Evolutionary conservation across 208 protist species (phyloP), one percentile per base, ranked within the genome.

Genomic region (Leishmania turanica): DNA sequence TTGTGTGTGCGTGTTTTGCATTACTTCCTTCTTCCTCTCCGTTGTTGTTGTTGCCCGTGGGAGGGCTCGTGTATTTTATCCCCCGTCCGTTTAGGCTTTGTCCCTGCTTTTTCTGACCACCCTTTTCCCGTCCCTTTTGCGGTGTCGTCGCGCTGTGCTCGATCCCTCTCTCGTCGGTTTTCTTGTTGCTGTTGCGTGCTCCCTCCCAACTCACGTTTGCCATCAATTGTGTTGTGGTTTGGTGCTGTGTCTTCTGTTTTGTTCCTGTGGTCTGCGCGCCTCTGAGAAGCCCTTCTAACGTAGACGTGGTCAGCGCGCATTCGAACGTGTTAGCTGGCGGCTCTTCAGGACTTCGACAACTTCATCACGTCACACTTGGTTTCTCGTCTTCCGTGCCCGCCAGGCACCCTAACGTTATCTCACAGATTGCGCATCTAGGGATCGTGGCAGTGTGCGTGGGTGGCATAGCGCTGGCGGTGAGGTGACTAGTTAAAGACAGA

Each of bases 181-280:
- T 68, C 31, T 68, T 40, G 31, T 31, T 64, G 8, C 11, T 68
- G 31, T 66, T 34, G 5, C 7, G 4, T 73, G 49, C 5, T 21
- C 24, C 21, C 9, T 73, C 31, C n/a, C 13, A 54, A 17, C 69
- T 51, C n/a, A 54, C 7, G 15, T 1, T 31, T 0, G 69, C 42
- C 69, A 73, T 11, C 69, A 8, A 31, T 17, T 54, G 34, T 31
- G 37, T 51, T 49, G 45, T 6, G 1, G 15, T 66, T 40, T 19
- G 47, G 15, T 81, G 24, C 58, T 77, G 77, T 79, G 78, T 78
- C 68, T 78, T 74, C 13, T 81, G 6, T 47, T 2, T 71, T 5
- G 8, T 47, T 73, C 13, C 27, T 34, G 40, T 9, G 37, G 7
- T 2, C 11, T 34, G 27, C 6, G 24, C 56, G 7, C 24, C 56